phyloP scores from a whole-genome alignment of 148 eudicot genomes.

The Cornus kousa region DNA sequence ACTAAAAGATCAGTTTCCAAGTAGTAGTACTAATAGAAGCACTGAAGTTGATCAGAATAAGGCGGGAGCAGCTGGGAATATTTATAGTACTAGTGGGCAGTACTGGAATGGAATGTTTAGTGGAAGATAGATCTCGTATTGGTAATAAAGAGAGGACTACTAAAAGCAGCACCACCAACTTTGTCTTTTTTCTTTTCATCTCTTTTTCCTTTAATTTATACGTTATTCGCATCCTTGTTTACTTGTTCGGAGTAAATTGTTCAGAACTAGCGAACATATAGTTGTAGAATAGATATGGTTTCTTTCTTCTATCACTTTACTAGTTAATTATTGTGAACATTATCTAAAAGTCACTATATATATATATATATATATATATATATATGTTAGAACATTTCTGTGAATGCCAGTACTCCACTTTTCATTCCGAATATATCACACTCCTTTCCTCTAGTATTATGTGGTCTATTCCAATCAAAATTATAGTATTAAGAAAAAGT shows the following conservation, averaged over 20 bases:
- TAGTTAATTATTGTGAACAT: not conserved
- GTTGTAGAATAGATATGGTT: not conserved
- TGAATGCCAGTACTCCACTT: no score
- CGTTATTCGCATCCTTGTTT: not conserved
- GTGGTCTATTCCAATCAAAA: no score
- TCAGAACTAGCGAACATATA: not conserved
- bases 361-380: no score
- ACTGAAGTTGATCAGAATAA: slow-evolving; percentile 37
- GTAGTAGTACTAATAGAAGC: slow-evolving; percentile 17
- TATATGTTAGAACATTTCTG: no score
- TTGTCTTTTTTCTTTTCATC: not conserved
- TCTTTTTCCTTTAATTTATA: not conserved
- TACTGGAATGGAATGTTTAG: slow-evolving; percentile 38
- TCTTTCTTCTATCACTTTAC: not conserved
- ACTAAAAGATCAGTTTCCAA: slow-evolving; percentile 31
- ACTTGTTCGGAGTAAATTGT: slow-evolving; percentile 5
- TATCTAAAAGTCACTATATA: not conserved
- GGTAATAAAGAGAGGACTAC: slow-evolving; percentile 5
- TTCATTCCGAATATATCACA: no score
- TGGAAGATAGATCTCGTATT: slow-evolving; percentile 16
- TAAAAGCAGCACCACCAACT: not conserved
- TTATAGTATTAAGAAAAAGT: no score
- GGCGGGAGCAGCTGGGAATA: slow-evolving; percentile 24
- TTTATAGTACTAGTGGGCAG: not conserved
- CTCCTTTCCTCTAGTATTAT: no score